Percentiles rank a stretch among this genome's conserved stretches.
Conservation (phyloP, 345 rosid genomes). For the Microthlaspi erraticum region DNA sequence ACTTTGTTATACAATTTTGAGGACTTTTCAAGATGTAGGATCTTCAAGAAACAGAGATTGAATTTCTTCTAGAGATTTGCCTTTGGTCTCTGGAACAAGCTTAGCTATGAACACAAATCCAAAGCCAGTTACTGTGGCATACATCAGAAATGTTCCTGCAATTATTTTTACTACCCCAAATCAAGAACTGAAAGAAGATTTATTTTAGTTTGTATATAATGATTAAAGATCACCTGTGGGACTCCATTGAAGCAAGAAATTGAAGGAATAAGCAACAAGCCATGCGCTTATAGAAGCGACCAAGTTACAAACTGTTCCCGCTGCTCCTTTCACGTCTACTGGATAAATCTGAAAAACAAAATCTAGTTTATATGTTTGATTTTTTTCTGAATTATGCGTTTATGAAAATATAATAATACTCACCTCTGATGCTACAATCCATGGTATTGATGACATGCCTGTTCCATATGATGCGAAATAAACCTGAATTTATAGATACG, state of each 20-base stretch:
- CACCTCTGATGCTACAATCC: conserved; percentile 50
- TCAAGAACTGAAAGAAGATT: not conserved
- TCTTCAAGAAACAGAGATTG: conserved; percentile 41
- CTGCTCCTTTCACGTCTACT: conserved; percentile 59
- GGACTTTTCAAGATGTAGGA: not conserved
- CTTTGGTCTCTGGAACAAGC: conserved; percentile 64
- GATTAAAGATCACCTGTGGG: conserved; percentile 45
- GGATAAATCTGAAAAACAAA: conserved; percentile 48
- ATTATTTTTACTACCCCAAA: not conserved
- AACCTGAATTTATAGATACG: conserved; percentile 18
- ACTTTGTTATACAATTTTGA: not conserved
- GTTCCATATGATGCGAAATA: conserved; percentile 43
- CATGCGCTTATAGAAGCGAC: conserved; percentile 55
- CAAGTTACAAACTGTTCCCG: conserved; percentile 57
- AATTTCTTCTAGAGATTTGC: conserved; percentile 57
- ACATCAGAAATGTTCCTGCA: conserved; percentile 54
- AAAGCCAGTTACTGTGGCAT: conserved; percentile 30
- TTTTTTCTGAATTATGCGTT: not conserved
- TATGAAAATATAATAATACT: not conserved
- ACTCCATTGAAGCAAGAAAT: conserved; percentile 57
- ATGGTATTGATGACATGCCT: conserved; percentile 52
- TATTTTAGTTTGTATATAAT: not conserved
- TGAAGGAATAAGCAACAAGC: conserved; percentile 55
- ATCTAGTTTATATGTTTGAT: not conserved
- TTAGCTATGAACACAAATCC: conserved; percentile 51